phyloP scores from a whole-genome alignment of 2,329 filamentous ascomycete species.

The Aspergillus fructus region DNA sequence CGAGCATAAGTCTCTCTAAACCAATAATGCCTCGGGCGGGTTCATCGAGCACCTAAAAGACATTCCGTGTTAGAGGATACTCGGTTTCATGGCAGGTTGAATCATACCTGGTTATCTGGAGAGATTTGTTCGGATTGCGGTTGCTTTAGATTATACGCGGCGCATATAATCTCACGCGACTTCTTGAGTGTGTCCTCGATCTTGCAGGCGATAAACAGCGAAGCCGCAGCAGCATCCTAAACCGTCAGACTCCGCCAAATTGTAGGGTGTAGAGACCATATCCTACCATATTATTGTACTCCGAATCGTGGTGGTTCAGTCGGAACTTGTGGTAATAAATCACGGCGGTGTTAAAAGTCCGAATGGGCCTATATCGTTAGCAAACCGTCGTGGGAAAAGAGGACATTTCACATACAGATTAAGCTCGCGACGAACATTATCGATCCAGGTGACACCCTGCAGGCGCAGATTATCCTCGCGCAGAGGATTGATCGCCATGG shows the following conservation, averaged over 20 bases:
- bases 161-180: slow-evolving; percentile 86
- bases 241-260: slow-evolving; percentile 7
- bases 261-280: background rate
- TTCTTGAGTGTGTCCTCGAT: slow-evolving; percentile 98
- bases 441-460: slow-evolving; percentile 85
- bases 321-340: slow-evolving; percentile 94
- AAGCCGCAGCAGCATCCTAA: slow-evolving; percentile 82
- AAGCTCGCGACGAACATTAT: slow-evolving; percentile 75
- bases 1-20: slow-evolving; percentile 87
- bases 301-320: slow-evolving; percentile 76
- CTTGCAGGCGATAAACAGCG: slow-evolving; percentile 91
- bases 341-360: slow-evolving; percentile 87
- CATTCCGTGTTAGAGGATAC: background rate
- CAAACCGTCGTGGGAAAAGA: background rate
- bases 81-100: background rate
- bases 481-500: slow-evolving; percentile 69
- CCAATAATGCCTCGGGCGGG: slow-evolving; percentile 80
- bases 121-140: slow-evolving; percentile 65
- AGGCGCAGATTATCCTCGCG: slow-evolving; percentile 78
- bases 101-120: slow-evolving; percentile 78
- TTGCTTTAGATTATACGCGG: slow-evolving; percentile 81
- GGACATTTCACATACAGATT: slow-evolving; percentile 62
- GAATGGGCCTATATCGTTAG: slow-evolving; percentile 64
- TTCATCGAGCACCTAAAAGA: slow-evolving; percentile 69
- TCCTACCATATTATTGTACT: slow-evolving; percentile 70